These are phyloP conservation scores for Globisporangium echinulatum DNA, from an alignment of 352 stramenopile species.

Conservation along the genomic window DNA sequence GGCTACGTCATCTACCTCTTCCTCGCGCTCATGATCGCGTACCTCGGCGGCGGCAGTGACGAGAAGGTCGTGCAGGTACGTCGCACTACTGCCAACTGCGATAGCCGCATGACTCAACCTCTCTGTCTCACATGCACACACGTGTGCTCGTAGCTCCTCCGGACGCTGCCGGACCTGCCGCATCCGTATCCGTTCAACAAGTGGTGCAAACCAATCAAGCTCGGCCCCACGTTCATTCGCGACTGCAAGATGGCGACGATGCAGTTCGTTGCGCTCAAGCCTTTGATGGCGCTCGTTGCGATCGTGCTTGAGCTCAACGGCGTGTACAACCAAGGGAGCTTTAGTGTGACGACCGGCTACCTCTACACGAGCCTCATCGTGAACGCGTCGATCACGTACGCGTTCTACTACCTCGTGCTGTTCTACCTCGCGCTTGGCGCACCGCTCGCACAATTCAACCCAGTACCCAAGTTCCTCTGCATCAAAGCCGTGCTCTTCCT, in stretches of 20 bases:
- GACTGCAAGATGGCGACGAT: constrained; percentile 94
- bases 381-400: constrained; percentile 95
- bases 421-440: constrained; percentile 94
- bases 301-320: constrained; percentile 84
- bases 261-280: constrained; percentile 96
- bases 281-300: constrained; percentile 83
- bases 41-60: constrained; percentile 90
- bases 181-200: constrained; percentile 74
- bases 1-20: constrained; percentile 98
- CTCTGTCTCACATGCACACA: constrained; percentile 11
- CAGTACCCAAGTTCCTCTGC: constrained; percentile 97
- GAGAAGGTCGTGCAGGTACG: constrained; percentile 60
- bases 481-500: constrained; percentile 99
- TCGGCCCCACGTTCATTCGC: constrained; percentile 84
- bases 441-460: constrained; percentile 90
- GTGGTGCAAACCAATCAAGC: constrained; percentile 59
- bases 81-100: background rate
- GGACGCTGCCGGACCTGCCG: constrained; percentile 49
- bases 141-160: constrained; percentile 24
- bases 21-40: constrained; percentile 94
- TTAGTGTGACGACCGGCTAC: constrained; percentile 75
- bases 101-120: constrained; percentile 9
- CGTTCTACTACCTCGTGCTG: constrained; percentile 96
- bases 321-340: constrained; percentile 82
- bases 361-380: constrained; percentile 92